Evolutionary conservation across 2,329 filamentous ascomycete genomes (phyloP), one percentile per base, ranked within the genome.

Genomic region (Gnomoniopsis smithogilvyi): DNA sequence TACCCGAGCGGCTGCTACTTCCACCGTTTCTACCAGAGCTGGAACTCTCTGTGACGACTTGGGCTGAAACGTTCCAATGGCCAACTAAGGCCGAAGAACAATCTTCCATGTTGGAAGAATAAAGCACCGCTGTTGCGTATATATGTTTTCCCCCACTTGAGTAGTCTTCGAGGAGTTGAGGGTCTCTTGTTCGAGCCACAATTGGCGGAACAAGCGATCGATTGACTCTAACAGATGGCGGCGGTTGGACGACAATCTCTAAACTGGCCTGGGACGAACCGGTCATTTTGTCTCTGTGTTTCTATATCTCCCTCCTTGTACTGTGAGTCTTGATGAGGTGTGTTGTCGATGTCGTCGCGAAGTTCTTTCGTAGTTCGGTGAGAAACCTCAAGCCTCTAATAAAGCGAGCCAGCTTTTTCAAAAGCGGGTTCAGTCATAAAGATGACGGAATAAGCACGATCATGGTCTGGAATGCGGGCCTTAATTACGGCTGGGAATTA

Each of bases 211-310:
- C 2, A 11, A 61, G 48, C 41, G 33, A 33, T n/a, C 24, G 43
- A n/a, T 14, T 30, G 19, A 59, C 24, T 6, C 41, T 34, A 3
- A 55, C 56, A 3, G 3, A 22, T 10, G 3, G 6, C 6, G 59
- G 59, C 6, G 59, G 59, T 26, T 61, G 55, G 4, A 61, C 59
- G 22, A 17, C 59, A 34, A 61, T 52, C n/a, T 59, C 51, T 17
- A 61, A 47, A 26, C 21, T 15, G 21, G 43, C 47, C 15, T 21
- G 34, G 19, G 22, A 19, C 15, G 38, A 46, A 15, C n/a, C 43
- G 6, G 51, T 19, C 51, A 54, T 54, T n/a, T 15, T n/a, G 38
- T 41, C 6, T 6, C 21, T 51, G 6, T 51, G 3, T 41, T 17
- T 21, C 6, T 24, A 38, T 10, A 2, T 11, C 11, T 2, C 15